Percentiles rank a stretch among this genome's conserved stretches.
Conservation (phyloP, 2,329 filamentous ascomycete genomes). For the Hymenoscyphus infarciens region DNA sequence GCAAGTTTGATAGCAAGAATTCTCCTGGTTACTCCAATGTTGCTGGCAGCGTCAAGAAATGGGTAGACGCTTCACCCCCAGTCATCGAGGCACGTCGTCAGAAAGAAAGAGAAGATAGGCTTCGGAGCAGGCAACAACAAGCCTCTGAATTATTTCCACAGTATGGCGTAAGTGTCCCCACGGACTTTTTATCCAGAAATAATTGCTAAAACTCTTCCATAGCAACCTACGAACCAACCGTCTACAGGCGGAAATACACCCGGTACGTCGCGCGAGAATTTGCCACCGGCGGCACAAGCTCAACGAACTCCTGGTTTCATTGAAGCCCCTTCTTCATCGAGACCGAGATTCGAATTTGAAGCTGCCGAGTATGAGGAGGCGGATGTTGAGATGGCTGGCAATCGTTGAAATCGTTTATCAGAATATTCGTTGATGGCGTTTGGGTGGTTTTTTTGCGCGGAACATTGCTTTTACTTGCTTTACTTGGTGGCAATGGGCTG, state of each 20-base stretch:
- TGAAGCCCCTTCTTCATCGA: conserved; percentile 17
- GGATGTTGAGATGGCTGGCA: conserved; percentile 26
- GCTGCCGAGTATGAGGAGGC: conserved; percentile 29
- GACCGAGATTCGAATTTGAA: conserved; percentile 26
- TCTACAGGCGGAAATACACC: conserved; percentile 18
- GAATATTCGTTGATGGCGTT: background rate
- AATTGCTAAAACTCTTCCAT: conserved; percentile 1
- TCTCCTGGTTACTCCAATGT: conserved; percentile 56
- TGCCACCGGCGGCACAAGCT: background rate
- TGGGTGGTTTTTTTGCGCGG: conserved; percentile 1
- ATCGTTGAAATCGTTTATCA: conserved; percentile 9
- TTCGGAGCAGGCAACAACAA: conserved; percentile 25
- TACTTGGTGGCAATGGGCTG: conserved; percentile 29
- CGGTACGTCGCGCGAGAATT: conserved; percentile 22
- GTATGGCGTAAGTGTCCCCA: conserved; percentile 6
- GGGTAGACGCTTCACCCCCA: conserved; percentile 27
- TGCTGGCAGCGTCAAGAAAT: conserved; percentile 32
- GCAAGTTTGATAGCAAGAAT: conserved; percentile 62
- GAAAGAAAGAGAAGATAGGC: conserved; percentile 26
- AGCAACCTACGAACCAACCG: conserved; percentile 14
- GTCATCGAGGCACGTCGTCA: conserved; percentile 27
- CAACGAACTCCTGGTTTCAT: conserved; percentile 17
- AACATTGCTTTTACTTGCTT: conserved; percentile 11
- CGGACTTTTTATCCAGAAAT: background rate
- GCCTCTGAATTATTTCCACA: conserved; percentile 29